A percentile compares a stretch with the other conserved stretches of the same genome.
phyloP scores from a whole-genome alignment of 345 rosid species.

The Populus alba region DNA sequence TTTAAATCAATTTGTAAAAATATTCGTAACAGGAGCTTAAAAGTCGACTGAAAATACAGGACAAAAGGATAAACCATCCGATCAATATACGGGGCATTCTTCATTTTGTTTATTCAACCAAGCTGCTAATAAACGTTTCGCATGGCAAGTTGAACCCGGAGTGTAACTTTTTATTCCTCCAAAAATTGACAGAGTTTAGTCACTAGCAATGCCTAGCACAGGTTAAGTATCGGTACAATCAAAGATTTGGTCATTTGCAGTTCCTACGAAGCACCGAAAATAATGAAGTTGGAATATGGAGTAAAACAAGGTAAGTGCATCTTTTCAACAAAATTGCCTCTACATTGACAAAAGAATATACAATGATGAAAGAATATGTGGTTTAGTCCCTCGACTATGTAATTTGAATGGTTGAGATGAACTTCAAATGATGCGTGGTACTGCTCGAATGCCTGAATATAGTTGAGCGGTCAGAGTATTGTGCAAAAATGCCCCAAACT shows the following conservation, averaged over 20 bases:
- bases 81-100: not conserved
- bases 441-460: not conserved
- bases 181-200: not conserved
- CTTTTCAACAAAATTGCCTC: constrained; percentile 24
- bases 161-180: not conserved
- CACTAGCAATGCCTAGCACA: not conserved
- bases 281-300: not conserved
- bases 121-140: not conserved
- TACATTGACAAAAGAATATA: constrained; percentile 23
- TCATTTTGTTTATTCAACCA: not conserved
- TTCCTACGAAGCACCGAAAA: not conserved
- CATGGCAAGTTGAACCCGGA: not conserved
- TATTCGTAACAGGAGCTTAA: too few relatives aligned
- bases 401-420: constrained; percentile 19
- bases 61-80: too few relatives aligned
- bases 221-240: not conserved
- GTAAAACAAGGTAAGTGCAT: not conserved
- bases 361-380: constrained; percentile 25
- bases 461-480: not conserved
- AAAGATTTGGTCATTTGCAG: too few relatives aligned
- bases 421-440: constrained; percentile 5
- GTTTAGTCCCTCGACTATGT: constrained; percentile 3
- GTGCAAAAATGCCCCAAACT: not conserved
- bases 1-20: too few relatives aligned
- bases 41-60: too few relatives aligned